These are phyloP conservation scores for Herpetomonas samuelpessoai DNA, from an alignment of 208 protist genomes.

Conservation along the genomic window DNA sequence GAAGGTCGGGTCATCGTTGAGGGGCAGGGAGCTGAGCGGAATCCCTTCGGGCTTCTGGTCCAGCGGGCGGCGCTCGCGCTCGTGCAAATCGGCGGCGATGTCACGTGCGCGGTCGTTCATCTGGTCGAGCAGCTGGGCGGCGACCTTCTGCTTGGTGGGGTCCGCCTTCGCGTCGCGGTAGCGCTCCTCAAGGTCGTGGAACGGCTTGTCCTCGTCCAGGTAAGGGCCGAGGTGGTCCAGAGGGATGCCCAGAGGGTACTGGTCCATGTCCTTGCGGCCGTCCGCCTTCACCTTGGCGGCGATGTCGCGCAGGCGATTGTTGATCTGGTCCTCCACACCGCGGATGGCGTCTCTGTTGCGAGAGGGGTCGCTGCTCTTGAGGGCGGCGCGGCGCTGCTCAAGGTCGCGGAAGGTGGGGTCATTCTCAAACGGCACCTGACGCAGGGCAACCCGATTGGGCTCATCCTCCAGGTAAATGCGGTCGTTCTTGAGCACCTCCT, in stretches of 20 bases:
- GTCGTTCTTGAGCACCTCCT: slow-evolving; percentile 67
- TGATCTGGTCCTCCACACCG: slow-evolving; percentile 72
- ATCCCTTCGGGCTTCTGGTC: slow-evolving; percentile 57
- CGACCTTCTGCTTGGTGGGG: slow-evolving; percentile 39
- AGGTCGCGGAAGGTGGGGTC: slow-evolving; percentile 58
- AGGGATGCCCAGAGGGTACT: slow-evolving; percentile 50
- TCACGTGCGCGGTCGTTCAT: slow-evolving; percentile 73
- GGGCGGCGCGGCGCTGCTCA: slow-evolving; percentile 59
- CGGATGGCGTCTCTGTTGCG: slow-evolving; percentile 38
- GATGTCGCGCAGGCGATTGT: slow-evolving; percentile 44
- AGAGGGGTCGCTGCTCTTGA: slow-evolving; percentile 40
- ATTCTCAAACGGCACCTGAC: slow-evolving; percentile 60
- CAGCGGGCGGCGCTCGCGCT: slow-evolving; percentile 37
- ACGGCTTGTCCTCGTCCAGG: slow-evolving; percentile 57
- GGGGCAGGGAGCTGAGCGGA: slow-evolving; percentile 50
- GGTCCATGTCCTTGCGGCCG: slow-evolving; percentile 57
- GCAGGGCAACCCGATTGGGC: slow-evolving; percentile 54
- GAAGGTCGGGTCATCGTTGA: slow-evolving; percentile 68
- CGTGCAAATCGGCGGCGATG: slow-evolving; percentile 56
- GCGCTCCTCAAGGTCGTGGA: slow-evolving; percentile 69
- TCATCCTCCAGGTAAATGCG: slow-evolving; percentile 76
- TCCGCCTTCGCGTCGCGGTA: slow-evolving; percentile 60
- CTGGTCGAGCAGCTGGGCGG: slow-evolving; percentile 57
- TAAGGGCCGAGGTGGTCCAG: slow-evolving; percentile 34
- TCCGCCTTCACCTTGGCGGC: slow-evolving; percentile 52